Conservation (phyloP, 2,329 filamentous ascomycete genomes). For the Colletotrichum magnum region DNA sequence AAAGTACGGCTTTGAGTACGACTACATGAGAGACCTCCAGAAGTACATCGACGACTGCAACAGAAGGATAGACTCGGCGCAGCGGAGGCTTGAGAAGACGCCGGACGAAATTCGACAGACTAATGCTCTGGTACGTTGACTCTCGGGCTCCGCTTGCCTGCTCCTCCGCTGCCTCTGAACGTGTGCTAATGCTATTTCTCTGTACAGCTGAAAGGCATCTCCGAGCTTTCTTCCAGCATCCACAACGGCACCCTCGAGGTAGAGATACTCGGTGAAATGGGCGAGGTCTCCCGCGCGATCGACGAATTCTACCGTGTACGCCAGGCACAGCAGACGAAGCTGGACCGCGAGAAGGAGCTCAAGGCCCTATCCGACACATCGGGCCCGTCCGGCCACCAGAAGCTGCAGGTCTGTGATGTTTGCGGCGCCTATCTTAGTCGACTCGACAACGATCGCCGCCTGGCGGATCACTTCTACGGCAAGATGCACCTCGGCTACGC, state of each 20-base stretch:
- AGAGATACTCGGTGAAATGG: slow-evolving; percentile 85
- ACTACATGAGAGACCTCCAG: slow-evolving; percentile 96
- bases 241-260: slow-evolving; percentile 88
- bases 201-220: slow-evolving; percentile 81
- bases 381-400: slow-evolving; percentile 95
- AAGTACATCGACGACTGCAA: slow-evolving; percentile 99
- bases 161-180: not conserved
- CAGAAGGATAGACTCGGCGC: slow-evolving; percentile 89
- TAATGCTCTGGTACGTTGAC: slow-evolving; percentile 76
- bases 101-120: slow-evolving; percentile 98
- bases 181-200: slow-evolving; percentile 47
- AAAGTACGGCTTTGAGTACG: slow-evolving; percentile 92
- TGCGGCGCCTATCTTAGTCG: slow-evolving; percentile 95
- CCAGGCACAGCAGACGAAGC: slow-evolving; percentile 84
- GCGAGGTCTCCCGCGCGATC: slow-evolving; percentile 84
- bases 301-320: slow-evolving; percentile 91
- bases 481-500: slow-evolving; percentile 99
- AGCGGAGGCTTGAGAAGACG: slow-evolving; percentile 94
- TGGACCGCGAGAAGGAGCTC: slow-evolving; percentile 87
- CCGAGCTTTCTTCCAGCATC: slow-evolving; percentile 83
- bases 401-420: slow-evolving; percentile 98
- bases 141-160: accelerated
- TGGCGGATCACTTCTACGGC: slow-evolving; percentile 98
- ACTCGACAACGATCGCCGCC: slow-evolving; percentile 91
- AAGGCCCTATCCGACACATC: slow-evolving; percentile 93